Conservation (phyloP, 129 eudicot genomes). For the Solidago caesia region DNA sequence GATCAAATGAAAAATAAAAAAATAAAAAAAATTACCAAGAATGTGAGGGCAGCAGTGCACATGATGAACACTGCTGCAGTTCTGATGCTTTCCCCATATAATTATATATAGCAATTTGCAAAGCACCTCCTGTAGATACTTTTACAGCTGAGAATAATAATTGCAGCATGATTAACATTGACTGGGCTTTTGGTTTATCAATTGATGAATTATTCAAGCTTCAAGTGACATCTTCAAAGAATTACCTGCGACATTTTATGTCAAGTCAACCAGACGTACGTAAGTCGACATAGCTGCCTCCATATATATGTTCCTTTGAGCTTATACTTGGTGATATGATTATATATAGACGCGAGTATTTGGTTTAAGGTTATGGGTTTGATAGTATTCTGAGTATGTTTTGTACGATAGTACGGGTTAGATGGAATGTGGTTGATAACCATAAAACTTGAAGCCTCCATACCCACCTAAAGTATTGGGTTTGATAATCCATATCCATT, state of each 20-base stretch:
- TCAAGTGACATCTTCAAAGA: neutral
- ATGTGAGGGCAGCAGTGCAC: too few relatives aligned
- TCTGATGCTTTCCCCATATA: too few relatives aligned
- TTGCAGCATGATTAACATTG: slow-evolving; percentile 17
- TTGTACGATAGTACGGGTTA: too few relatives aligned
- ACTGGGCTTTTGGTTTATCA: neutral
- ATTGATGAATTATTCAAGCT: neutral
- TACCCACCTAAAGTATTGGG: neutral
- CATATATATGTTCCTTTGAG: too few relatives aligned
- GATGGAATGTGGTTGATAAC: too few relatives aligned
- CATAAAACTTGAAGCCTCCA: neutral
- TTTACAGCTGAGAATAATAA: slow-evolving; percentile 20
- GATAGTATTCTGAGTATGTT: neutral
- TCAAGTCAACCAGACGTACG: too few relatives aligned
- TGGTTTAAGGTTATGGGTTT: neutral
- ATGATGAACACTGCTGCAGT: too few relatives aligned
- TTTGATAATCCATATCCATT: neutral
- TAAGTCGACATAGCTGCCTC: too few relatives aligned
- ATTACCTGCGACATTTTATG: neutral
- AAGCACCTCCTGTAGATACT: slow-evolving; percentile 21
- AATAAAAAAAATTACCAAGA: too few relatives aligned
- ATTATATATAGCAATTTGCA: neutral
- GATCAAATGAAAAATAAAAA: too few relatives aligned
- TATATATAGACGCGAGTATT: neutral
- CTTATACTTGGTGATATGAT: neutral